Evolutionary conservation across 1,284 basidiomycete genomes (phyloP).

Genomic region (Cystobasidiaceae sp.): DNA sequence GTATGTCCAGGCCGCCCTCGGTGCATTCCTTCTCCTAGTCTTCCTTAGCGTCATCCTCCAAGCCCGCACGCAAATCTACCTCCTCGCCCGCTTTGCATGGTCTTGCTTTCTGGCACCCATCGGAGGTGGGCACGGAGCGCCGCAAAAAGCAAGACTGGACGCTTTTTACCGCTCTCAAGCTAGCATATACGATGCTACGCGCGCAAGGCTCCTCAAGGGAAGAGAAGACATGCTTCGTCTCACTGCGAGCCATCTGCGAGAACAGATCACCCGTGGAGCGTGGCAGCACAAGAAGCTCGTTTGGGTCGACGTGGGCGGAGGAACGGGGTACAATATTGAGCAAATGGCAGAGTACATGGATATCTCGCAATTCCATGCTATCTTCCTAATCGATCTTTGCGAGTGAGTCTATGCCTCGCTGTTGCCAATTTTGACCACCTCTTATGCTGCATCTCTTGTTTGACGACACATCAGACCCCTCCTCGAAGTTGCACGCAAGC

Average conservation of each 20-base stretch:
- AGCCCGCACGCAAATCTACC: constrained; percentile 21
- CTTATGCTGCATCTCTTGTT: neutral
- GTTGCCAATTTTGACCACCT: neutral
- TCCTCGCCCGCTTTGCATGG: constrained; percentile 32
- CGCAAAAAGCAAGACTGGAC: constrained; percentile 48
- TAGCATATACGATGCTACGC: constrained; percentile 62
- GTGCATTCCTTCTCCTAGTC: neutral
- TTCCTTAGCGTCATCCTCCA: neutral
- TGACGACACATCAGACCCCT: constrained; percentile 61
- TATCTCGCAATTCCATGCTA: constrained; percentile 59
- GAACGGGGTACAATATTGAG: constrained; percentile 73
- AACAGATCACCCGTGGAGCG: constrained; percentile 47
- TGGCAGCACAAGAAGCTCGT: constrained; percentile 53
- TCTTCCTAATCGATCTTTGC: constrained; percentile 56
- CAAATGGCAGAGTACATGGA: constrained; percentile 69
- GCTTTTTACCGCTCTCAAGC: constrained; percentile 65
- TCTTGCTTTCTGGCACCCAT: constrained; percentile 49
- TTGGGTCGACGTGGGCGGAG: constrained; percentile 79
- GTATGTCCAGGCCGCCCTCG: neutral
- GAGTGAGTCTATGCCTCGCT: constrained; percentile 1
- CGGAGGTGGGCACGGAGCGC: constrained; percentile 36
- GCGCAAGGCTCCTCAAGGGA: constrained; percentile 60
- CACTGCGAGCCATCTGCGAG: constrained; percentile 61
- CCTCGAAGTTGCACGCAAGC: constrained; percentile 63
- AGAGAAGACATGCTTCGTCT: constrained; percentile 65